Evolutionary conservation across 805 yeast genomes (phyloP), one percentile per base, ranked within the genome.

Genomic region (Yueomyces sinensis): DNA sequence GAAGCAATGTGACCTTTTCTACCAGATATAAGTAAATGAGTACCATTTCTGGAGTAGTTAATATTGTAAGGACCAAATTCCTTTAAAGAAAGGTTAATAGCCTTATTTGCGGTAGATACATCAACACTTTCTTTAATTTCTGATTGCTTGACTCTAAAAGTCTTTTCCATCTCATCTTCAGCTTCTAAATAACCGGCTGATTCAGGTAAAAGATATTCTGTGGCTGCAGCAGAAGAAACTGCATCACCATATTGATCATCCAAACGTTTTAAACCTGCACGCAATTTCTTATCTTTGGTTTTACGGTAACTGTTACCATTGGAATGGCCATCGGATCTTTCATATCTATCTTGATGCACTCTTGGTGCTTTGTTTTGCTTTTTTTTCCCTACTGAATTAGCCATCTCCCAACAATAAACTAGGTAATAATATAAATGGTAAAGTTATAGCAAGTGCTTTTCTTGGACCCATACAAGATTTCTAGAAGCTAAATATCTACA

Each of bases 1-100:
- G 91, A 74, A 0, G 98, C 97, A 34, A 91, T 74, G 63, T 91
- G 98, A 3, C 99, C 99, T 54, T 83, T 84, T 32, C 68, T 67
- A 15, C 99, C 99, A 9, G 87, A 91, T 17, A 91, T 62, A 25
- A 91, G 65, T 32, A 91, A 56, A 42, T 78, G 79, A 41, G 95
- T 74, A 36, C 99, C 98, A 46, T 84, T 84, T 56, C 89, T 68
- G 2, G 91, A 72, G 54, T 79, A 91, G 54, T 89, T 86, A 9
- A 82, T 52, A 4, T 66, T 59, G 52, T 91, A 91, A 1, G 98
- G 96, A 0, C 97, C 97, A 52, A 76, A 80, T 40, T 82, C 81
- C 11, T 69, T 68, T 40, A 91, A 63, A 19, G 71, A 70, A 38
- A 91, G 65, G 39, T 81, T 78, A 47, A 91, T 74, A 34, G 74